These are phyloP conservation scores for Phlebopus sp. DNA, from an alignment of 1,284 basidiomycete genomes.

Conservation along the genomic window DNA sequence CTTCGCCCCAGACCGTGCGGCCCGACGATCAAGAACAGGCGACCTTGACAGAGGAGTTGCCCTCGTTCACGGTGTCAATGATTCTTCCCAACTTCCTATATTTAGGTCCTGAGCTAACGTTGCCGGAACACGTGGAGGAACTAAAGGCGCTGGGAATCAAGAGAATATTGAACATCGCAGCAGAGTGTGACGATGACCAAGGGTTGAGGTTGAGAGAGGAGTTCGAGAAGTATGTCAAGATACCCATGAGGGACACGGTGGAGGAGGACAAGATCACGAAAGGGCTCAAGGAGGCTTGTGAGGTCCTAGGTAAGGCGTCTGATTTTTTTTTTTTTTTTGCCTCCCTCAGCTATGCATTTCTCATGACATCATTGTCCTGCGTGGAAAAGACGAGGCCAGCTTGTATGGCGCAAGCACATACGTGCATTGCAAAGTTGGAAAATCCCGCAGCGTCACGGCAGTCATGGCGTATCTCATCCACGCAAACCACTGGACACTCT, in stretches of 20 bases:
- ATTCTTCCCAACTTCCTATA: slow-evolving; percentile 91
- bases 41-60: slow-evolving; percentile 55
- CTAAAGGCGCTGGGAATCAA: slow-evolving; percentile 77
- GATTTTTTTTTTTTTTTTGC: too few species aligned
- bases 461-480: slow-evolving; percentile 98
- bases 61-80: slow-evolving; percentile 74
- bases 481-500: slow-evolving; percentile 92
- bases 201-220: slow-evolving; percentile 61
- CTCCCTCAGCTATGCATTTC: too few species aligned
- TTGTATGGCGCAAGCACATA: slow-evolving; percentile 87
- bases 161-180: slow-evolving; percentile 88
- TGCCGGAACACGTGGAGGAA: slow-evolving; percentile 69
- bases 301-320: slow-evolving; percentile 71
- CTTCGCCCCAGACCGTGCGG: slow-evolving; percentile 59
- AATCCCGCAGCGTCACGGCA: slow-evolving; percentile 93
- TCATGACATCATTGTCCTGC: slow-evolving; percentile 7
- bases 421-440: slow-evolving; percentile 96
- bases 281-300: slow-evolving; percentile 82
- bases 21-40: slow-evolving; percentile 46
- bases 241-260: slow-evolving; percentile 93
- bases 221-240: slow-evolving; percentile 82
- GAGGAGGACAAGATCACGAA: slow-evolving; percentile 89
- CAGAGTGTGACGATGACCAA: slow-evolving; percentile 85
- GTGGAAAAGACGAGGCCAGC: slow-evolving; percentile 76
- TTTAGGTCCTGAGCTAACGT: slow-evolving; percentile 86